Conservation (phyloP, 73 alveolate genomes). For the Paraurostyla sp. region DNA sequence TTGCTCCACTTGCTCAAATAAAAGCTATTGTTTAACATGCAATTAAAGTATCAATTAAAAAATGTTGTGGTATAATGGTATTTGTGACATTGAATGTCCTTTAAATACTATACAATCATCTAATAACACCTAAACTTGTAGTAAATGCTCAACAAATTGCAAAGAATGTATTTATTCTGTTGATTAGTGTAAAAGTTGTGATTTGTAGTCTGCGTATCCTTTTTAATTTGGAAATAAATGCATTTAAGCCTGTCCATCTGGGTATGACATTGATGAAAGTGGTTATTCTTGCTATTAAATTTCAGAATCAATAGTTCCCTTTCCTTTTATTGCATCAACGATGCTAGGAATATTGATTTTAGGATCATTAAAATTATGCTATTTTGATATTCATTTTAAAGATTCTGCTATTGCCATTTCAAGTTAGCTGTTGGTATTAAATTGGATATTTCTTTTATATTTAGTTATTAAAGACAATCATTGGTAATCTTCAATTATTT, state of each 20-base stretch:
- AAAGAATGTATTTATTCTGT: neutral
- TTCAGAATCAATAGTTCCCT: slow-evolving; percentile 8
- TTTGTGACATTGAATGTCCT: slow-evolving; percentile 7
- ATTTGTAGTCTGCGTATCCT: neutral
- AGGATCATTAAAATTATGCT: neutral
- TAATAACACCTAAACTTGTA: neutral
- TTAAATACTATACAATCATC: neutral
- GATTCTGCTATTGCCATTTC: neutral
- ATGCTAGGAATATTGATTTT: neutral
- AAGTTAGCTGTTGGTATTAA: neutral
- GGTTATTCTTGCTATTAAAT: neutral
- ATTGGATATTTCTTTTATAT: slow-evolving; percentile 4
- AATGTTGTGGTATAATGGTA: neutral
- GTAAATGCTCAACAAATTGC: slow-evolving; percentile 8
- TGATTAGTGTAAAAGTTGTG: slow-evolving; percentile 26
- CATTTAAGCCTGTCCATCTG: neutral
- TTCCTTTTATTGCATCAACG: slow-evolving; percentile 3
- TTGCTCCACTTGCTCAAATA: neutral
- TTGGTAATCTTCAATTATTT: slow-evolving; percentile 31
- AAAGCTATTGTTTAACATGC: neutral
- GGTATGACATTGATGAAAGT: neutral
- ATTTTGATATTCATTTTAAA: neutral
- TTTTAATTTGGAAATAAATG: neutral
- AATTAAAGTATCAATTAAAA: too few relatives aligned
- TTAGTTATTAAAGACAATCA: neutral